phyloP scores from a whole-genome alignment of 2,329 filamentous ascomycete genomes.

The Claviceps humidiphila region DNA sequence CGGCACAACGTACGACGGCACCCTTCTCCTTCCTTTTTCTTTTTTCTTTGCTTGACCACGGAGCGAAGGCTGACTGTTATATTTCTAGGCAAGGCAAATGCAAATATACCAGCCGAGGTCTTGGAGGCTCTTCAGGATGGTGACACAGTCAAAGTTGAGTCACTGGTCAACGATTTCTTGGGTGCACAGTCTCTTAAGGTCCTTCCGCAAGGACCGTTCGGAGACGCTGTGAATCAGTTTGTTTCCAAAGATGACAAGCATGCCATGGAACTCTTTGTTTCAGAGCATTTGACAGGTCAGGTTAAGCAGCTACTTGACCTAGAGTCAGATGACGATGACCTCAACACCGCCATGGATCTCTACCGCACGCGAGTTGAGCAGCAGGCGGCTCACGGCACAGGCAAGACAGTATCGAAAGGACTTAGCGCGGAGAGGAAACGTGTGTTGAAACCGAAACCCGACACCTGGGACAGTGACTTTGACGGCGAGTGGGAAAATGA shows the following conservation, averaged over 20 bases:
- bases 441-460: constrained; percentile 59
- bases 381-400: constrained; percentile 49
- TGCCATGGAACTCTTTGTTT: constrained; percentile 72
- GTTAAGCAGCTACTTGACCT: constrained; percentile 56
- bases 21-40: no score
- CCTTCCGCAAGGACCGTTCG: constrained; percentile 81
- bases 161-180: constrained; percentile 78
- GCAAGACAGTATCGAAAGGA: constrained; percentile 25
- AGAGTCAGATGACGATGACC: constrained; percentile 50
- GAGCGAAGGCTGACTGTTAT: not conserved
- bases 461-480: constrained; percentile 77
- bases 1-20: constrained; percentile 22
- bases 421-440: constrained; percentile 22
- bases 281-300: constrained; percentile 56
- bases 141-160: constrained; percentile 76
- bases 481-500: constrained; percentile 79
- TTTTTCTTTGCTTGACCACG: not conserved
- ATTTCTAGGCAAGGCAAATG: constrained; percentile 17
- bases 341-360: constrained; percentile 61
- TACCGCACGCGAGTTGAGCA: constrained; percentile 59
- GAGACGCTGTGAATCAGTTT: constrained; percentile 84
- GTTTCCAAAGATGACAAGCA: constrained; percentile 93
- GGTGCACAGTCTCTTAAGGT: constrained; percentile 82
- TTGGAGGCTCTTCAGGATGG: constrained; percentile 36
- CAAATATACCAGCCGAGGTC: constrained; percentile 49